Evolutionary conservation across 2,329 filamentous ascomycete genomes (phyloP).

Genomic region (Macroventuria anomochaeta): DNA sequence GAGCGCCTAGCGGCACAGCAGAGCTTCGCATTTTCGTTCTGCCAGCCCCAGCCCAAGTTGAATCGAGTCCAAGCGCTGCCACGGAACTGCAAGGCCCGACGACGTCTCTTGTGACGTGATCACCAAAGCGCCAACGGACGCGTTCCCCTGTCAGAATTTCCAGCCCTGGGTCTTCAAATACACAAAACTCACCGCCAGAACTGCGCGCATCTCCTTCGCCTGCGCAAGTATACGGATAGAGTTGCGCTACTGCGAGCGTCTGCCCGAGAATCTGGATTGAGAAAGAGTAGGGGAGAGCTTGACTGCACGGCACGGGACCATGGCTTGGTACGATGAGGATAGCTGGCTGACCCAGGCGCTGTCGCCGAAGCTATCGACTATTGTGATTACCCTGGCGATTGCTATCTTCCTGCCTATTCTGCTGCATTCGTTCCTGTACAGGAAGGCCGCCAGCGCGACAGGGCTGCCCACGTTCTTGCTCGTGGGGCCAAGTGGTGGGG

Average conservation of each 20-base stretch:
- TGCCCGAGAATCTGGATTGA: slow-evolving; percentile 1
- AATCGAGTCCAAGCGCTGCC: slow-evolving; percentile 3
- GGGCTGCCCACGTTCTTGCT: slow-evolving; percentile 77
- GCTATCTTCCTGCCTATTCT: slow-evolving; percentile 76
- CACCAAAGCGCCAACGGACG: slow-evolving; percentile 17
- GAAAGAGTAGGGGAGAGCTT: slow-evolving; percentile 1
- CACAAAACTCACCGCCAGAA: slow-evolving; percentile 17
- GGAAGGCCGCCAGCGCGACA: slow-evolving; percentile 67
- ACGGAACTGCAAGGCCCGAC: slow-evolving; percentile 16
- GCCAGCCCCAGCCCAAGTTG: neutral
- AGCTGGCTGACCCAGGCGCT: slow-evolving; percentile 57
- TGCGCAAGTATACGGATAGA: slow-evolving; percentile 2
- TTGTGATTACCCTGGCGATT: slow-evolving; percentile 73
- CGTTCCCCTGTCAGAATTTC: slow-evolving; percentile 7
- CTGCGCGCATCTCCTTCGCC: slow-evolving; percentile 20
- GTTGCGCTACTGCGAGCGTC: slow-evolving; percentile 17
- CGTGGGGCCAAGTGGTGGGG: slow-evolving; percentile 78
- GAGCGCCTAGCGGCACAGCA: slow-evolving; percentile 11
- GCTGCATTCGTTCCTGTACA: slow-evolving; percentile 77
- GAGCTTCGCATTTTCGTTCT: slow-evolving; percentile 3
- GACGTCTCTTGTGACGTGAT: slow-evolving; percentile 30
- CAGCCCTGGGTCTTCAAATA: slow-evolving; percentile 7
- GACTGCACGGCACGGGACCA: slow-evolving; percentile 14
- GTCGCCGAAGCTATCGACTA: slow-evolving; percentile 54
- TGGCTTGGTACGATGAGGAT: slow-evolving; percentile 49